A percentile compares a stretch with the other conserved stretches of the same genome.
Conservation (phyloP, 306 rosid species). For the Acacia confusa region DNA sequence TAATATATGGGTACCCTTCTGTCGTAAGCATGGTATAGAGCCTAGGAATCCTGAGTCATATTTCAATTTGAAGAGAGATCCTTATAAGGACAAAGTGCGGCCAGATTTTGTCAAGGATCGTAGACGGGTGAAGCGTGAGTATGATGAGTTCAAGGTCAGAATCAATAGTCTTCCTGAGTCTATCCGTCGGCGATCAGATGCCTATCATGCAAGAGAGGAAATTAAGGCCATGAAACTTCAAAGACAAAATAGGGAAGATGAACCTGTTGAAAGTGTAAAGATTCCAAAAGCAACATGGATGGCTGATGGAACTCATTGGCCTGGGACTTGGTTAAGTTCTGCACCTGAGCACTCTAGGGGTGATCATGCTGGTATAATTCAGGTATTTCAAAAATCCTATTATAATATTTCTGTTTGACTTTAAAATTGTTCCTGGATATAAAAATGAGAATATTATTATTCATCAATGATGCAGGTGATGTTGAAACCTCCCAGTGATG, state of each 20-base stretch:
- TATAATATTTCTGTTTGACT: constrained; percentile 13
- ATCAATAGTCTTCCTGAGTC: constrained; percentile 91
- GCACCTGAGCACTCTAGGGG: constrained; percentile 76
- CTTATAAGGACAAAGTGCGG: constrained; percentile 83
- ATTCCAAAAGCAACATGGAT: constrained; percentile 96
- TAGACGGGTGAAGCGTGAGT: constrained; percentile 90
- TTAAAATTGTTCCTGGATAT: background rate
- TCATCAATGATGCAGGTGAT: constrained; percentile 69
- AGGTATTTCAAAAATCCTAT: constrained; percentile 52
- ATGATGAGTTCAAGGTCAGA: constrained; percentile 96
- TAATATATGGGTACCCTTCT: constrained; percentile 87
- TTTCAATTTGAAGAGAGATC: constrained; percentile 86
- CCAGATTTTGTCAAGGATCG: constrained; percentile 95
- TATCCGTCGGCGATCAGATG: constrained; percentile 92
- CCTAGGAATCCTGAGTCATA: constrained; percentile 97
- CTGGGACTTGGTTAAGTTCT: constrained; percentile 90
- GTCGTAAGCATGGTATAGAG: constrained; percentile 91
- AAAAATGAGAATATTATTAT: constrained; percentile 16
- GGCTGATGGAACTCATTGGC: constrained; percentile 99
- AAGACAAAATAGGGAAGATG: constrained; percentile 76
- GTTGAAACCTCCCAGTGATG: constrained; percentile 98
- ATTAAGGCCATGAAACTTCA: constrained; percentile 90
- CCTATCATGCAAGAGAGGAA: constrained; percentile 94
- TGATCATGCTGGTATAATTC: constrained; percentile 96
- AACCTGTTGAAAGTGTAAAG: constrained; percentile 67